phyloP scores from a whole-genome alignment of 2,329 filamentous ascomycete genomes.

The Colletotrichum gloeosporioides region DNA sequence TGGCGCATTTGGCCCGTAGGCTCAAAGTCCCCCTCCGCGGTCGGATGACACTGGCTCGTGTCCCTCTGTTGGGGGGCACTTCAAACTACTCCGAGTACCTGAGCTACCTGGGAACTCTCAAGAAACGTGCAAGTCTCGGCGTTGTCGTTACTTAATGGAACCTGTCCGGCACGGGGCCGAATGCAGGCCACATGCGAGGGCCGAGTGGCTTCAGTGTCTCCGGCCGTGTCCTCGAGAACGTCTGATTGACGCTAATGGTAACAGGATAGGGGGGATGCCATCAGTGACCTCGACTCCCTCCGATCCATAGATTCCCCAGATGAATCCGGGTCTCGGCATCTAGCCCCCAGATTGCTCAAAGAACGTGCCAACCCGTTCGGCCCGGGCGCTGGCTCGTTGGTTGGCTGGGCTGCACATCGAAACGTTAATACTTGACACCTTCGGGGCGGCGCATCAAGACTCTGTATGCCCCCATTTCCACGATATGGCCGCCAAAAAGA shows the following conservation, averaged over 20 bases:
- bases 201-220: background rate
- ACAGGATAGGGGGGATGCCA: background rate
- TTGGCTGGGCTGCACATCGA: background rate
- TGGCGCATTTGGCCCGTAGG: background rate
- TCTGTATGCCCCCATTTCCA: background rate
- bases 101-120: background rate
- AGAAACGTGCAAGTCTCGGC: background rate
- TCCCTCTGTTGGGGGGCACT: background rate
- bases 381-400: background rate
- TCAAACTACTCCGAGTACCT: background rate
- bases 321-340: background rate
- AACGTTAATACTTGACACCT: background rate
- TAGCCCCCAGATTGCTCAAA: background rate
- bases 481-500: background rate
- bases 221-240: background rate
- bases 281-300: background rate
- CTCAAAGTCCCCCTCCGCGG: background rate
- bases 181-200: background rate
- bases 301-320: background rate
- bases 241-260: background rate
- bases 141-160: background rate
- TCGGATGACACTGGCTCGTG: background rate
- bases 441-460: background rate
- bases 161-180: conserved; percentile 2
- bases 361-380: background rate